Percentiles rank a stretch among this genome's conserved stretches.
Conservation (phyloP, 768 basidiomycete genomes). For the Candolleomyces aberdarensis region DNA sequence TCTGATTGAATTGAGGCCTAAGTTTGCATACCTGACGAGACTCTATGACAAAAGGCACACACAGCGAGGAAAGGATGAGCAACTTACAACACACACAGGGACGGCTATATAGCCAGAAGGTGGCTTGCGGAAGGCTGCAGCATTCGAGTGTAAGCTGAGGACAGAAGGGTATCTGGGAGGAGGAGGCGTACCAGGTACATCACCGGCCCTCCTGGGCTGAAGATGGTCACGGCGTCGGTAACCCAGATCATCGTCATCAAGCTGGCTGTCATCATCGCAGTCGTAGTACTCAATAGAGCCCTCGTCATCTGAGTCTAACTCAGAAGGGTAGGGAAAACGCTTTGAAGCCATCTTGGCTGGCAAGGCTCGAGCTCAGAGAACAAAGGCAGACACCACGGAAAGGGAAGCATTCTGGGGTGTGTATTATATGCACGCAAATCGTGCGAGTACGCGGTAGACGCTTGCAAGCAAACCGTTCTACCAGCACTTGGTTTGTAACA, state of each 20-base stretch:
- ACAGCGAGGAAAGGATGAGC: background rate
- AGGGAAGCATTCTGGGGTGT: no score
- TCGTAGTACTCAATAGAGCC: background rate
- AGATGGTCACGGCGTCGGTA: background rate
- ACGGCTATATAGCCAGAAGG: no score
- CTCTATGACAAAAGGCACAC: background rate
- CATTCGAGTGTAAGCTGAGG: no score
- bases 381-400: background rate
- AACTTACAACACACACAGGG: background rate
- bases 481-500: no score
- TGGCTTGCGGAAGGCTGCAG: no score
- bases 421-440: no score
- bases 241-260: background rate
- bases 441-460: no score
- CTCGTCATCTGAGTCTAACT: slow-evolving; percentile 4
- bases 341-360: background rate
- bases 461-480: no score
- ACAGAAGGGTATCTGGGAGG: no score
- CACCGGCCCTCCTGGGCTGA: no score
- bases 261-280: background rate
- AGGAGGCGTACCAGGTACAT: no score
- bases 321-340: background rate
- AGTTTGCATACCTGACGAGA: slow-evolving; percentile 16
- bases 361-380: no score
- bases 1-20: slow-evolving; percentile 15